Base-by-base conservation (phyloP, 208 protist species). In the Wallacemonas collosoma region DNA sequence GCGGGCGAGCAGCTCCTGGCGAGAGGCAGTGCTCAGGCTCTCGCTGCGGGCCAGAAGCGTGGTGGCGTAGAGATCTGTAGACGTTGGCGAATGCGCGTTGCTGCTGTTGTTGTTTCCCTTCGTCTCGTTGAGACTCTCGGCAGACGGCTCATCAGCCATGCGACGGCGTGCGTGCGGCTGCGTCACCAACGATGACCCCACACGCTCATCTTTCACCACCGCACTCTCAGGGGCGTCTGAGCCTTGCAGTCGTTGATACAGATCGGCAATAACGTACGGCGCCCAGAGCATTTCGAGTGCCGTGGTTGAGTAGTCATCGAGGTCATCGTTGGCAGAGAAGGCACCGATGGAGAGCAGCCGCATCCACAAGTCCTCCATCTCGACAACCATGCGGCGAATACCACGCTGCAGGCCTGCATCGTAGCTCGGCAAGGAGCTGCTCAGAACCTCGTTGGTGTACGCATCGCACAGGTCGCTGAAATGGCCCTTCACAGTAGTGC, bases 281-380 rank as follows among this genome's bases (percentile, higher is more conserved):
- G 76, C 85, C 89, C 89, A 94, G 47, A 96, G 70, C 72, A 96
- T 82, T 77, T 94, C 89, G 71, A 96, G 57, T 11, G 89, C 77
- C 35, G 80, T 87, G 40, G 92, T 96, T 65, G 85, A 87, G 77
- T 87, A 87, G 68, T 96, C 92, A 48, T 96, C 92, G 15, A 94
- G 62, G 39, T 86, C 77, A 44, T 96, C 92, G 71, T 96, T 96
- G 36, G 72, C 44, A 8, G 92, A 96, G 66, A 96, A 84, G 55
- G 85, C 83, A 36, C 89, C 87, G 11, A 86, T 76, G 15, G 81
- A 68, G 4, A 69, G 48, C 64, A 93, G 80, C 39, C 79, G 81
- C 15, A 79, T 70, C 89, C 92, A 96, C 3, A 94, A 75, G 54
- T 80, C 62, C 77, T 96, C 91, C 36, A 86, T 83, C 61, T 87